phyloP scores from a whole-genome alignment of 1,284 basidiomycete genomes.

The Ustilago hordei region DNA sequence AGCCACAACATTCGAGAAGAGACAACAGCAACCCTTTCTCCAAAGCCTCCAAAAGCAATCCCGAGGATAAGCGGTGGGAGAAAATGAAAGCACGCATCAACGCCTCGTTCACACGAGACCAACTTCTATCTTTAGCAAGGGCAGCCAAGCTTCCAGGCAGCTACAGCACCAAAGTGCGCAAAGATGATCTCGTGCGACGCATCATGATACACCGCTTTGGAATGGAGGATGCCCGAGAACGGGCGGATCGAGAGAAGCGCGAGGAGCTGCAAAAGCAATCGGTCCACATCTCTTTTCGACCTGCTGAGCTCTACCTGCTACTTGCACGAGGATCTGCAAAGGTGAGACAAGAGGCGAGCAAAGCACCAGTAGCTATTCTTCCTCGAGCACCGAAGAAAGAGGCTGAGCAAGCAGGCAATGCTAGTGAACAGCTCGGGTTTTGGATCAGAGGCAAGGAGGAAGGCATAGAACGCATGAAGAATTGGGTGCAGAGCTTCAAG shows the following conservation, averaged over 20 bases:
- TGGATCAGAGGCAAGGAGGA: slow-evolving; percentile 42
- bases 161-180: slow-evolving; percentile 23
- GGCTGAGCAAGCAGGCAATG: neutral
- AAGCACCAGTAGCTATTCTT: slow-evolving; percentile 34
- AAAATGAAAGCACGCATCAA: slow-evolving; percentile 32
- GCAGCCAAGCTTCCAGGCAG: slow-evolving; percentile 38
- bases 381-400: slow-evolving; percentile 17
- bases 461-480: slow-evolving; percentile 34
- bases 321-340: slow-evolving; percentile 26
- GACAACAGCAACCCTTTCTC: slow-evolving; percentile 25
- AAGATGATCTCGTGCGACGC: slow-evolving; percentile 36
- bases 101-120: slow-evolving; percentile 46
- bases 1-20: slow-evolving; percentile 7
- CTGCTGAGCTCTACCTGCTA: slow-evolving; percentile 45
- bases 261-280: slow-evolving; percentile 36
- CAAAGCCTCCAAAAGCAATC: slow-evolving; percentile 15
- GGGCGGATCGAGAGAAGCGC: slow-evolving; percentile 24
- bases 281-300: slow-evolving; percentile 26
- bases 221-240: slow-evolving; percentile 39
- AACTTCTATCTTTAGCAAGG: slow-evolving; percentile 27
- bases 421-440: slow-evolving; percentile 28
- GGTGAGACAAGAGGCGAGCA: slow-evolving; percentile 35
- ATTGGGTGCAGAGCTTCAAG: slow-evolving; percentile 43
- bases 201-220: slow-evolving; percentile 49
- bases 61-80: slow-evolving; percentile 48